These are phyloP conservation scores for Globisporangium okanoganense DNA, from an alignment of 352 stramenopile species.

Conservation along the genomic window DNA sequence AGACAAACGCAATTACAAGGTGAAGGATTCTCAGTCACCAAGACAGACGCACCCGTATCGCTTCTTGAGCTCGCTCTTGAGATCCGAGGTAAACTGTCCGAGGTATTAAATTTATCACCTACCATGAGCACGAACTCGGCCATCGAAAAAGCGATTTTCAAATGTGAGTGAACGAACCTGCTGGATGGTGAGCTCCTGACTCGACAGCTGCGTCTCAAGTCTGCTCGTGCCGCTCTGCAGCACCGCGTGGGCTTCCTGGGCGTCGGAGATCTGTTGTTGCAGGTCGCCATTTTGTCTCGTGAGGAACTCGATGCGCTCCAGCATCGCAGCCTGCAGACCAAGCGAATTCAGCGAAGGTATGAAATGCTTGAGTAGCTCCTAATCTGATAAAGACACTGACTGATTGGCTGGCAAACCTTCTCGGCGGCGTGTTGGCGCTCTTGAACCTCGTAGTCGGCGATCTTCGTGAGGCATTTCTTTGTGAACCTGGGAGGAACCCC, in stretches of 20 bases:
- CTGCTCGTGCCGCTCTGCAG: conserved; percentile 5
- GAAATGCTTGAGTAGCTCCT: neutral
- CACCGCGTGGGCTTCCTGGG: conserved; percentile 15
- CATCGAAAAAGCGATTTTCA: neutral
- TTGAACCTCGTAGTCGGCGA: conserved; percentile 26
- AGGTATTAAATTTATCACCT: neutral
- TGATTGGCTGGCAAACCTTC: conserved; percentile 20
- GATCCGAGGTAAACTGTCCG: conserved; percentile 42
- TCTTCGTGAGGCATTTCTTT: conserved; percentile 37
- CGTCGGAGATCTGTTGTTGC: conserved; percentile 12
- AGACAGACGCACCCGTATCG: conserved; percentile 50
- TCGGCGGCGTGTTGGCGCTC: conserved; percentile 31
- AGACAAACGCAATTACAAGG: neutral
- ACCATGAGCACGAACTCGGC: neutral
- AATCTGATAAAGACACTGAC: neutral
- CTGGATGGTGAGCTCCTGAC: conserved; percentile 9
- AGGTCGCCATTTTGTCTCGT: conserved; percentile 24
- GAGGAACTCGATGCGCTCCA: conserved; percentile 23
- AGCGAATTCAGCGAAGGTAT: neutral
- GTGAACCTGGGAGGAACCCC: conserved; percentile 15
- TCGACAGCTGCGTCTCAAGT: conserved; percentile 1
- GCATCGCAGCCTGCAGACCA: conserved; percentile 17
- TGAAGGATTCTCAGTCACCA: neutral
- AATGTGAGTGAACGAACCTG: conserved; percentile 2
- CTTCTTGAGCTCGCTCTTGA: conserved; percentile 46